Evolutionary conservation across 2,329 filamentous ascomycete genomes (phyloP).

Genomic region (Epicoccum sorghinum): DNA sequence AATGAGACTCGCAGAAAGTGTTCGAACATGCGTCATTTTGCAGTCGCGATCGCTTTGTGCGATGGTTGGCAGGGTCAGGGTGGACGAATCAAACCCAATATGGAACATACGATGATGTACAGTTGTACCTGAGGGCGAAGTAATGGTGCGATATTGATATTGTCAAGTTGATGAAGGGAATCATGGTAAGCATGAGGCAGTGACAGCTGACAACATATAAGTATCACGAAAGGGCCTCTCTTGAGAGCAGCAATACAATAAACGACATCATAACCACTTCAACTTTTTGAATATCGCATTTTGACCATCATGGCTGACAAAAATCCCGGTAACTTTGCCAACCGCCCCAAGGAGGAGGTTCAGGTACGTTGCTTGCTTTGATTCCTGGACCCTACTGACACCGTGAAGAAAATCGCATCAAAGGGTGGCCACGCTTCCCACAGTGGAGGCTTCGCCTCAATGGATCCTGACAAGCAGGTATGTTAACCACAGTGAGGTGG

Average conservation of each 20-base stretch:
- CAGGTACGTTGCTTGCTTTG: conserved; percentile 11
- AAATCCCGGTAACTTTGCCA: conserved; percentile 59
- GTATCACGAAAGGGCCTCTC: no score
- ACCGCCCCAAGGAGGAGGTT: conserved; percentile 56
- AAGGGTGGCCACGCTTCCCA: conserved; percentile 52
- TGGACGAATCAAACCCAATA: not conserved
- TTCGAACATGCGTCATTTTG: not conserved
- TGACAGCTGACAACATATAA: not conserved
- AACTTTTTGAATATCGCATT: no score
- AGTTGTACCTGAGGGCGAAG: not conserved
- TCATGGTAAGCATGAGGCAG: not conserved
- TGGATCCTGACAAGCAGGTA: conserved; percentile 42
- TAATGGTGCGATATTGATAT: not conserved
- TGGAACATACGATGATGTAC: not conserved
- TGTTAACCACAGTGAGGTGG: not conserved
- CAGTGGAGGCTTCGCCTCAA: conserved; percentile 45
- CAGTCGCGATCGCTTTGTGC: not conserved
- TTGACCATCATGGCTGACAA: conserved; percentile 39
- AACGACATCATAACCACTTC: no score
- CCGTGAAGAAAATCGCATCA: conserved; percentile 45
- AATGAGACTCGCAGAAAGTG: not conserved
- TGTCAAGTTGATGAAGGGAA: not conserved
- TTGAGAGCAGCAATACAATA: no score
- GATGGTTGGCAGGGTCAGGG: not conserved
- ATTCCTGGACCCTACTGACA: not conserved